These are phyloP conservation scores for Cercophora scortea DNA, from an alignment of 495 filamentous ascomycete genomes.

Conservation along the genomic window DNA sequence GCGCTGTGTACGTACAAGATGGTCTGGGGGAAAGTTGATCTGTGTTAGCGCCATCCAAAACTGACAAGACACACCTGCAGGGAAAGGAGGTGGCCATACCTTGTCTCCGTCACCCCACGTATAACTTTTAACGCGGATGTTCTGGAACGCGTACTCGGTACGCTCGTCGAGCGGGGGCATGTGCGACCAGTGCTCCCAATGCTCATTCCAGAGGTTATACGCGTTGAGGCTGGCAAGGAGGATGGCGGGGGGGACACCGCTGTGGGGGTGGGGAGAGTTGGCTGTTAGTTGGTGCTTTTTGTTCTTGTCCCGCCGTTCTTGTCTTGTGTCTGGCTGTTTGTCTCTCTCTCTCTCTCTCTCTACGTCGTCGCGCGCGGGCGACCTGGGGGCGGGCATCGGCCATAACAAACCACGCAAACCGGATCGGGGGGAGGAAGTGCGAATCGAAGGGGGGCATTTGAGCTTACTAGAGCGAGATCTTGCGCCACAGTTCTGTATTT, in stretches of 20 bases:
- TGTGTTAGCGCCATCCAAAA: background rate
- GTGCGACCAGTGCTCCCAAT: constrained; percentile 92
- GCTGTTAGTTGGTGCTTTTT: constrained; percentile 6
- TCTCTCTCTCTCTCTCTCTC: background rate
- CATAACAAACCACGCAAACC: constrained; percentile 22
- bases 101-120: constrained; percentile 90
- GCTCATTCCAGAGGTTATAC: constrained; percentile 83
- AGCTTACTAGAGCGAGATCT: constrained; percentile 87
- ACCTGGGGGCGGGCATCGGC: too few relatives aligned
- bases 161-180: constrained; percentile 81
- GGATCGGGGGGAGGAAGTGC: background rate
- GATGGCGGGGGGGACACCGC: constrained; percentile 61
- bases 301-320: constrained; percentile 2
- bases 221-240: constrained; percentile 68
- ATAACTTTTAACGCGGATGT: constrained; percentile 85
- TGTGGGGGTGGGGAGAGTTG: constrained; percentile 24
- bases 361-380: background rate
- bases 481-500: constrained; percentile 76
- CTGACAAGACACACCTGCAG: background rate
- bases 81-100: constrained; percentile 54
- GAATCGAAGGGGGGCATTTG: background rate
- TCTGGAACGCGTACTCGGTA: constrained; percentile 86
- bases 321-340: background rate
- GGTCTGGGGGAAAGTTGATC: constrained; percentile 16
- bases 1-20: constrained; percentile 29